A percentile compares a stretch with the other conserved stretches of the same genome.
Conservation (phyloP, 2,329 filamentous ascomycete genomes). For the Xylariaceae sp. region DNA sequence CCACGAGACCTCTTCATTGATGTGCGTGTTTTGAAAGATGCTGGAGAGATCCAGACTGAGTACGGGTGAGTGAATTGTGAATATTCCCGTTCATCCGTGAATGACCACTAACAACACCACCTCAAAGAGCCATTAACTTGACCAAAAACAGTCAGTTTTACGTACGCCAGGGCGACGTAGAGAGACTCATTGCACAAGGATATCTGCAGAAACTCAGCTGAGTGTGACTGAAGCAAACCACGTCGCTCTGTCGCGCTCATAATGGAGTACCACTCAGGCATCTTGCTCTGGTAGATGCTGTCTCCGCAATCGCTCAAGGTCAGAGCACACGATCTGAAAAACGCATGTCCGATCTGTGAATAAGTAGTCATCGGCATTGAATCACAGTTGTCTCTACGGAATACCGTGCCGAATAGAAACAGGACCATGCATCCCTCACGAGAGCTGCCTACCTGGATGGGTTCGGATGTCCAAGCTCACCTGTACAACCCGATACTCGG, state of each 20-base stretch:
- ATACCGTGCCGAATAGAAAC: neutral
- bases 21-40: conserved; percentile 90
- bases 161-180: conserved; percentile 91
- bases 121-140: conserved; percentile 76
- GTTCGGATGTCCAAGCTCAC: conserved; percentile 9
- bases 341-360: neutral
- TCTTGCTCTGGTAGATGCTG: neutral
- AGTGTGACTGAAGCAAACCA: conserved; percentile 29
- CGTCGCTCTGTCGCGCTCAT: neutral
- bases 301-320: neutral
- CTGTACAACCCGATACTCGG: conserved; percentile 2
- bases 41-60: conserved; percentile 97
- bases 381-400: neutral
- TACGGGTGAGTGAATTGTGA: conserved; percentile 65
- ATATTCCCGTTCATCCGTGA: neutral
- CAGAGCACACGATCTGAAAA: neutral
- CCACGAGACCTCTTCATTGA: conserved; percentile 97
- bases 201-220: conserved; percentile 87
- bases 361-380: neutral
- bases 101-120: conserved; percentile 24
- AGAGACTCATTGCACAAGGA: conserved; percentile 86
- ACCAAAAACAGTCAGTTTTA: conserved; percentile 99
- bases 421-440: too few species aligned
- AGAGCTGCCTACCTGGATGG: neutral
- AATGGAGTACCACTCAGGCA: neutral